These are phyloP conservation scores for Fragosphaeria purpurea DNA, from an alignment of 2,329 filamentous ascomycete genomes.

Conservation along the genomic window DNA sequence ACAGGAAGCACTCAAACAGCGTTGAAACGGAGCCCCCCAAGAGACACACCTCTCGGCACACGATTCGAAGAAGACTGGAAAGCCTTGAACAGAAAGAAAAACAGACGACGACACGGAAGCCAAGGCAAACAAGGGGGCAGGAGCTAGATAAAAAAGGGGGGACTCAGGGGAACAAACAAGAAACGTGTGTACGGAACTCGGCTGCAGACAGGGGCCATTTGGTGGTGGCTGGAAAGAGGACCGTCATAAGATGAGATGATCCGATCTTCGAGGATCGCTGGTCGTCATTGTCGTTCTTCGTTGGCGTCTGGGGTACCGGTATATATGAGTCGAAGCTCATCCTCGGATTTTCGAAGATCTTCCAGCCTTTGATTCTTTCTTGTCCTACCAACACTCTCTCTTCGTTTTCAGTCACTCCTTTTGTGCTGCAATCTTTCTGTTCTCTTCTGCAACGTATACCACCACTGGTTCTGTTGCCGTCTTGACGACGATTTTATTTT, in stretches of 20 bases:
- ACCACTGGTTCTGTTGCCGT: neutral
- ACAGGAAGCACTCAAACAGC: constrained; percentile 2
- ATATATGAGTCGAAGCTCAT: constrained; percentile 6
- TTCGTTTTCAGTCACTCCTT: constrained; percentile 1
- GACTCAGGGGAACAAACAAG: neutral
- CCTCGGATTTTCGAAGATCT: neutral
- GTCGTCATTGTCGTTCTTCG: neutral
- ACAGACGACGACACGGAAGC: neutral
- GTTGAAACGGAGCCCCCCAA: neutral
- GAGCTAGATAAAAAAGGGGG: neutral
- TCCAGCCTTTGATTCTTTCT: too few relatives aligned
- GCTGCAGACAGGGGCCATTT: too few relatives aligned
- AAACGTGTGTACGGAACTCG: neutral
- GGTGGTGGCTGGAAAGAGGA: neutral
- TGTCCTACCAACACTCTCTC: neutral
- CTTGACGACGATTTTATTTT: neutral
- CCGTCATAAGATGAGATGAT: neutral
- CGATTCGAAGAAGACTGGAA: too few relatives aligned
- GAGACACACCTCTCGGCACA: too few relatives aligned
- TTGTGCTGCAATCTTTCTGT: neutral
- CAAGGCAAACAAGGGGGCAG: neutral
- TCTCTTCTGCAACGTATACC: neutral
- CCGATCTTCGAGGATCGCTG: constrained; percentile 1
- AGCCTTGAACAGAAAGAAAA: neutral
- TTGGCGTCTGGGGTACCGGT: neutral